Percentiles rank a stretch among this genome's conserved stretches.
These are phyloP conservation scores for Rugonectria rugulosa DNA, from an alignment of 2,329 filamentous ascomycete genomes.

Conservation along the genomic window DNA sequence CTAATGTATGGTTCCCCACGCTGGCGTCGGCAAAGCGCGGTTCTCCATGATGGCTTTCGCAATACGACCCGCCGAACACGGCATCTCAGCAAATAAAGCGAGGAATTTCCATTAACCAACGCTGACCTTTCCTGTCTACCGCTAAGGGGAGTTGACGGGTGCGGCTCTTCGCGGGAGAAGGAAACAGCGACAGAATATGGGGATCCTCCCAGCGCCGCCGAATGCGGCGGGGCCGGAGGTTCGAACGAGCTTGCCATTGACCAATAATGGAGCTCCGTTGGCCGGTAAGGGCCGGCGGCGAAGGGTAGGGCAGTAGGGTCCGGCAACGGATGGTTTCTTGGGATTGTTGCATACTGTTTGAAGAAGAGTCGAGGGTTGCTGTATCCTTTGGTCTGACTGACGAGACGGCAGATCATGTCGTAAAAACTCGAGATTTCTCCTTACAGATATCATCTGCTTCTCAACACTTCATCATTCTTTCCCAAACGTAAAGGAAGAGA, in stretches of 20 bases:
- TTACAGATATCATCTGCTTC: too few species aligned
- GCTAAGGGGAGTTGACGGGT: slow-evolving; percentile 11
- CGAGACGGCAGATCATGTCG: too few species aligned
- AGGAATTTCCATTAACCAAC: neutral
- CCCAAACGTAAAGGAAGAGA: neutral
- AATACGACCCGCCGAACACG: slow-evolving; percentile 18
- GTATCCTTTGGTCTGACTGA: too few species aligned
- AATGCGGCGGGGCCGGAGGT: slow-evolving; percentile 26
- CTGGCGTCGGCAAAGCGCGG: slow-evolving; percentile 37
- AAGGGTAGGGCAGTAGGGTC: neutral
- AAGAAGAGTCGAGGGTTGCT: too few species aligned
- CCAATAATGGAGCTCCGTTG: slow-evolving; percentile 27
- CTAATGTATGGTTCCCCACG: slow-evolving; percentile 25
- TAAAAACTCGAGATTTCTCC: too few species aligned
- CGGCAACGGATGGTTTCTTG: neutral
- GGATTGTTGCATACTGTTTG: too few species aligned
- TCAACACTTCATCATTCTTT: neutral
- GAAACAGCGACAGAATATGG: neutral
- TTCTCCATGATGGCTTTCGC: neutral
- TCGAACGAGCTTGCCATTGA: slow-evolving; percentile 29
- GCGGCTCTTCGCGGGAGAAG: slow-evolving; percentile 39
- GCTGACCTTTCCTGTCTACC: neutral
- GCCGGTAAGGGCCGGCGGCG: slow-evolving; percentile 13
- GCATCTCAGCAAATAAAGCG: neutral
- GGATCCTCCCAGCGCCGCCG: slow-evolving; percentile 25